Percentiles rank a stretch among this genome's conserved stretches.
Conservation (phyloP, 169 alveolate genomes). For the Plasmodium sp. region DNA sequence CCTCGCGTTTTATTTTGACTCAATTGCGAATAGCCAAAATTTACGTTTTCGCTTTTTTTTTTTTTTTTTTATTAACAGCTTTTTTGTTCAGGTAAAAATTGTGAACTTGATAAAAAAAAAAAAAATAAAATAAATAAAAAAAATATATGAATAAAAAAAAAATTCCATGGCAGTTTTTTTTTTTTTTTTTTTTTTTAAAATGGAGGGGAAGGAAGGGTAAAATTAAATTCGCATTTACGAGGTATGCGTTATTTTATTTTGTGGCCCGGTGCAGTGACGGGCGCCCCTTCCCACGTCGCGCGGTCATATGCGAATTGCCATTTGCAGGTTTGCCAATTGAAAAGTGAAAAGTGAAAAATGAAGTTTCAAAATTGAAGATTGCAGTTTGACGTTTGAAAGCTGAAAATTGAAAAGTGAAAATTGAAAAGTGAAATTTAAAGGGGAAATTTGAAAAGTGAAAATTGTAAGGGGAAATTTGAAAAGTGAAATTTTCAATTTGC, state of each 20-base stretch:
- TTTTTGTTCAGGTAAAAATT: slow-evolving; percentile 11
- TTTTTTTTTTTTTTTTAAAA: no score
- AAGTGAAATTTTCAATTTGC: background rate
- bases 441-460: no score
- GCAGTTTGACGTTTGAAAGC: no score
- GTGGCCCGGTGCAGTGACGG: background rate
- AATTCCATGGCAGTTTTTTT: background rate
- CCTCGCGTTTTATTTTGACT: slow-evolving; percentile 3
- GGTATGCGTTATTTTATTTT: background rate
- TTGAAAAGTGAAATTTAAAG: no score
- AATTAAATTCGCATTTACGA: background rate
- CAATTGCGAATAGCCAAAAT: slow-evolving; percentile 10
- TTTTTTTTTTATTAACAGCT: background rate
- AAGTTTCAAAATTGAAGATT: no score
- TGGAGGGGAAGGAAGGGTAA: background rate
- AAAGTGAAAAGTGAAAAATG: no score
- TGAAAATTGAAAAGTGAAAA: no score
- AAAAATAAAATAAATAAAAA: background rate
- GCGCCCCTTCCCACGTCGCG: background rate
- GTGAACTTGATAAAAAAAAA: background rate
- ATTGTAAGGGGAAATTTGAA: no score
- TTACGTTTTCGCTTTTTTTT: background rate
- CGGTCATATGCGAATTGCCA: background rate
- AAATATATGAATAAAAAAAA: background rate
- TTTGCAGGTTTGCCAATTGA: no score